Evolutionary conservation across 2,329 filamentous ascomycete genomes (phyloP), one percentile per base, ranked within the genome.

Genomic region (Hypomyces rosellus): DNA sequence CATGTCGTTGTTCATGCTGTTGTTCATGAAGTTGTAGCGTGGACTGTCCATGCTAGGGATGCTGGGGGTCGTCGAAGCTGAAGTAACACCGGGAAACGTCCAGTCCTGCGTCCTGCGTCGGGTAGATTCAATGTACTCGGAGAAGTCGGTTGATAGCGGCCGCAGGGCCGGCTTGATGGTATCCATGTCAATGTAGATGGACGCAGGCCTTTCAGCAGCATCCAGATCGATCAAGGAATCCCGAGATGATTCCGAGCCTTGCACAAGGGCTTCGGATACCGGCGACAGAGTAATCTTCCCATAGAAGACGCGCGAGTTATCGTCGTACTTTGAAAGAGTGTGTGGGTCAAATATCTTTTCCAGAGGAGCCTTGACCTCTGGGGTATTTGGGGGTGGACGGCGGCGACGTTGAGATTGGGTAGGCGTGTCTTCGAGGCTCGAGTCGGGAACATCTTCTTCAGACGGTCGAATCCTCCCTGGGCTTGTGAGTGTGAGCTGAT

Each of bases 261-360:
- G 67, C 3, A 75, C 59, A 7, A 72, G 72, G n/a, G 74, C 61
- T 50, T 75, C 72, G 3, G 71, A 74, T n/a, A 57, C 50, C 13
- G 63, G 65, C 1, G 54, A 54, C 40, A 59, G 57, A 25, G 60
- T 58, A 6, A 54, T 55, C 38, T 59, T 62, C 13, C 68, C 68
- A 54, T 75, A 75, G 50, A 73, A 72, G 36, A 61, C 63, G 12
- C 67, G 61, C 34, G 70, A 72, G 50, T 75, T 74, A 43, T 74
- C 71, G 15, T 70, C 65, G 48, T 76, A 76, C 52, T 67, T 74
- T 4, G 72, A 70, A 25, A 73, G 62, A 2, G 73, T 74, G 53
- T 75, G 72, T 5, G 70, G 69, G 49, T 76, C 73, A 52, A 76
- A 76, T 2, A 75, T 65, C 38, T 74, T 74, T 48, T 74, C 72